phyloP scores from a whole-genome alignment of 148 eudicot genomes.

The Dianthus caryophyllus region DNA sequence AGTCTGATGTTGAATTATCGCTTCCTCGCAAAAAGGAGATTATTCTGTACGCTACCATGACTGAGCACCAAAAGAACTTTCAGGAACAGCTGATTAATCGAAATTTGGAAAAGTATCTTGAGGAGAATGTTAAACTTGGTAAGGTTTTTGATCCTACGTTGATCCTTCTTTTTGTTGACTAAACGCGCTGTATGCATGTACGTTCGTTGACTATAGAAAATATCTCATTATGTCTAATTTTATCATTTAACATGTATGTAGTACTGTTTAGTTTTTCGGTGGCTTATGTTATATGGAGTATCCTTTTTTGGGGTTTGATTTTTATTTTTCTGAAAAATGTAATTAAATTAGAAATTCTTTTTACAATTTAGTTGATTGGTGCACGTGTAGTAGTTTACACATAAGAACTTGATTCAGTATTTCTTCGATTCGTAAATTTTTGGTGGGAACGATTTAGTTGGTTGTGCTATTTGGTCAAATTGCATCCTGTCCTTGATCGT shows the following conservation, averaged over 20 bases:
- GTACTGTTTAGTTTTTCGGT: background rate
- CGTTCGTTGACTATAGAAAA: too few relatives aligned
- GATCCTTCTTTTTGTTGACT: background rate
- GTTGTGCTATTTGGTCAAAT: too few relatives aligned
- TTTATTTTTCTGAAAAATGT: too few relatives aligned
- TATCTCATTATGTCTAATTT: too few relatives aligned
- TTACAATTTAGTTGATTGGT: too few relatives aligned
- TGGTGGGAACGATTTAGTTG: too few relatives aligned
- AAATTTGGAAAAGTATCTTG: conserved; percentile 58
- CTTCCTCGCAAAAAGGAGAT: conserved; percentile 96
- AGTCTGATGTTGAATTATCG: conserved; percentile 71
- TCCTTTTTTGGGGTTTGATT: too few relatives aligned
- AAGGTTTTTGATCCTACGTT: conserved; percentile 12
- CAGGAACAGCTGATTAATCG: conserved; percentile 77
- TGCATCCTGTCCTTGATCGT: too few relatives aligned
- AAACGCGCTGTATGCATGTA: background rate
- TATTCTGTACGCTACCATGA: conserved; percentile 81
- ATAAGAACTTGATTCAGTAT: too few relatives aligned
- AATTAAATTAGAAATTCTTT: too few relatives aligned
- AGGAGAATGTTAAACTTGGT: conserved; percentile 44
- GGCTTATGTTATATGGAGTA: background rate
- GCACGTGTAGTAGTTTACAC: too few relatives aligned
- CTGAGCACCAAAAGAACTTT: conserved; percentile 73
- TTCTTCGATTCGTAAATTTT: too few relatives aligned
- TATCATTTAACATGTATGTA: background rate